phyloP scores from a whole-genome alignment of 352 stramenopile species.

The Phytophthora niederhauseri region DNA sequence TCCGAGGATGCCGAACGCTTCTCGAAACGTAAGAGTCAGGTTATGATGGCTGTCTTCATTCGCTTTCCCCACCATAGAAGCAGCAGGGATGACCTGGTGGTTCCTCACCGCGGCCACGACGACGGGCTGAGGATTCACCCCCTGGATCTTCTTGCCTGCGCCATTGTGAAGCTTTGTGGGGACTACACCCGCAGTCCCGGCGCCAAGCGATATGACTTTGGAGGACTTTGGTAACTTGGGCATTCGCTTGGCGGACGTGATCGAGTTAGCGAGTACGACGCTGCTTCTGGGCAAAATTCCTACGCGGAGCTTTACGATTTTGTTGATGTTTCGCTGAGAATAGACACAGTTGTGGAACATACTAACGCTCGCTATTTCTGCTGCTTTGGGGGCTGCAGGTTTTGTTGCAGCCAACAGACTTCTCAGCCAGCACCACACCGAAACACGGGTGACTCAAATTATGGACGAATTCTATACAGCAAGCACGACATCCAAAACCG shows the following conservation, averaged over 20 bases:
- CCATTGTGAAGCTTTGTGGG: background rate
- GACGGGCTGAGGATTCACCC: background rate
- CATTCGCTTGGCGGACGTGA: slow-evolving; percentile 6
- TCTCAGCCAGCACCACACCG: no score
- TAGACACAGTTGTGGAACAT: no score
- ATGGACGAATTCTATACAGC: no score
- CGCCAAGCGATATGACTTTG: background rate
- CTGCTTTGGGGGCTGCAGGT: no score
- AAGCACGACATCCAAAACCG: no score
- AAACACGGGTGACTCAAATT: no score
- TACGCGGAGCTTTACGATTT: no score
- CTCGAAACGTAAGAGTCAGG: slow-evolving; percentile 13
- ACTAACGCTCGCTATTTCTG: no score
- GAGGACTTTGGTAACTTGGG: slow-evolving; percentile 1
- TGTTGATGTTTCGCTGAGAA: no score
- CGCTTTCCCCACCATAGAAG: background rate
- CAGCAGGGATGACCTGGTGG: slow-evolving; percentile 14
- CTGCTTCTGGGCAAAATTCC: no score
- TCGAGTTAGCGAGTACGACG: no score
- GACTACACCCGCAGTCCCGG: background rate
- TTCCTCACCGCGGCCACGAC: slow-evolving; percentile 3
- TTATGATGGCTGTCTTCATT: background rate
- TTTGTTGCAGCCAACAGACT: no score
- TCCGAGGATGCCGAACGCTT: slow-evolving; percentile 19
- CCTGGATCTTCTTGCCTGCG: background rate